Percentiles rank a stretch among this genome's conserved stretches.
Conservation (phyloP, 2,329 filamentous ascomycete species). For the Orbilia javanica region DNA sequence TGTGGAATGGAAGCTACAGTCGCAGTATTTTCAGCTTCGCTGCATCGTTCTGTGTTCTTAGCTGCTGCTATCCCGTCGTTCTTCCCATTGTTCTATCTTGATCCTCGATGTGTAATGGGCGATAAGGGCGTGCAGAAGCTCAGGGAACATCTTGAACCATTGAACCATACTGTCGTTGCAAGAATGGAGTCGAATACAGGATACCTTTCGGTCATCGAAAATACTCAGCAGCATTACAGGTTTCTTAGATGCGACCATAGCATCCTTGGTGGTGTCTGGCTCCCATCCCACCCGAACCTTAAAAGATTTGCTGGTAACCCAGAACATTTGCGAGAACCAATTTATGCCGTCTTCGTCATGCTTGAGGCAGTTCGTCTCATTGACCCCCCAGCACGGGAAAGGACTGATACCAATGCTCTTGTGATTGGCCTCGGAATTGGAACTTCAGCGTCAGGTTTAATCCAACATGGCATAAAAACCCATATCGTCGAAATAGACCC, state of each 20-base stretch:
- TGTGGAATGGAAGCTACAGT: slow-evolving; percentile 56
- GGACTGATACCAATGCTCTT: slow-evolving; percentile 77
- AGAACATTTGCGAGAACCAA: slow-evolving; percentile 77
- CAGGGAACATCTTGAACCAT: slow-evolving; percentile 74
- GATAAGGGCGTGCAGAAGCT: slow-evolving; percentile 64
- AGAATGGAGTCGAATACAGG: slow-evolving; percentile 88
- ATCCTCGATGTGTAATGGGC: slow-evolving; percentile 69
- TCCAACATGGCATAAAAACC: slow-evolving; percentile 88
- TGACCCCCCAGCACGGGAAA: slow-evolving; percentile 72
- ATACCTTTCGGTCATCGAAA: slow-evolving; percentile 91
- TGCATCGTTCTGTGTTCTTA: slow-evolving; percentile 78
- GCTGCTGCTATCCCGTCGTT: slow-evolving; percentile 78
- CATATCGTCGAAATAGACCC: slow-evolving; percentile 97
- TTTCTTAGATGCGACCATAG: slow-evolving; percentile 94
- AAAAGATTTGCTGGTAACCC: slow-evolving; percentile 66
- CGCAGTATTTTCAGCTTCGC: slow-evolving; percentile 57
- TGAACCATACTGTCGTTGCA: slow-evolving; percentile 82
- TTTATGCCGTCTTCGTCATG: slow-evolving; percentile 96
- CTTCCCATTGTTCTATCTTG: slow-evolving; percentile 77
- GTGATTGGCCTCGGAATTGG: slow-evolving; percentile 94
- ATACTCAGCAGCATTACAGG: slow-evolving; percentile 76
- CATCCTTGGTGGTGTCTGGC: slow-evolving; percentile 92
- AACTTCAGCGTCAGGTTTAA: slow-evolving; percentile 86
- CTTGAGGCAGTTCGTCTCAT: slow-evolving; percentile 90
- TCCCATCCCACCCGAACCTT: slow-evolving; percentile 68